A percentile compares a stretch with the other conserved stretches of the same genome.
Evolutionary conservation across 371 early-diverging fungal species (phyloP).

Genomic region (Saksenaea oblongispora): DNA sequence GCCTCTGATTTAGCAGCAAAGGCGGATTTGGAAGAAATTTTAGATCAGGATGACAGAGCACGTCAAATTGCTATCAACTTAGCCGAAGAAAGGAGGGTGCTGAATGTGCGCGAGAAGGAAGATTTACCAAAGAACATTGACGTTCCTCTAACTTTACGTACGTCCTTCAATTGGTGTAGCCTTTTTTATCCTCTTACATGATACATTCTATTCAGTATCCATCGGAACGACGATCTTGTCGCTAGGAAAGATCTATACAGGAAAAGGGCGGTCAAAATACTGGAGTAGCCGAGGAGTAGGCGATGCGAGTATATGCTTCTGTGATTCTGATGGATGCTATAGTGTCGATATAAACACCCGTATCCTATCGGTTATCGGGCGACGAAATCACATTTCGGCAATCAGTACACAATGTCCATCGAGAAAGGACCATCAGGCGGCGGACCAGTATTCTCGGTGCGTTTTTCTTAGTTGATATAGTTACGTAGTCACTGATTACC

Average conservation of each 20-base stretch:
- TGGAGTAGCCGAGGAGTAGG: slow-evolving; percentile 53
- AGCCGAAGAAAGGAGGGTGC: background rate
- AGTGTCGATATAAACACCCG: slow-evolving; percentile 60
- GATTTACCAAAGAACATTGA: slow-evolving; percentile 15
- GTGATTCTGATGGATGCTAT: background rate
- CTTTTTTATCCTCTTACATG: background rate
- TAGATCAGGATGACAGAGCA: slow-evolving; percentile 40
- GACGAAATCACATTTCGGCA: slow-evolving; percentile 55
- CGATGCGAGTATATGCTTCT: background rate
- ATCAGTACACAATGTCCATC: slow-evolving; percentile 58
- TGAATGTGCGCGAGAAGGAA: slow-evolving; percentile 5
- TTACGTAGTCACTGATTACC: background rate
- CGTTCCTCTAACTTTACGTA: slow-evolving; percentile 41
- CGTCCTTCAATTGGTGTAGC: background rate
- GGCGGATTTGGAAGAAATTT: slow-evolving; percentile 32
- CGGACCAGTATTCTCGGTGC: slow-evolving; percentile 48
- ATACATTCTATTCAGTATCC: slow-evolving; percentile 13
- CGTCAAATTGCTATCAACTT: slow-evolving; percentile 16
- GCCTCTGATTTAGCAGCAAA: slow-evolving; percentile 1
- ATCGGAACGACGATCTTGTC: slow-evolving; percentile 52
- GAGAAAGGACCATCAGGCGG: slow-evolving; percentile 27
- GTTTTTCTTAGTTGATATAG: background rate
- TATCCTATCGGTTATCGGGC: slow-evolving; percentile 60
- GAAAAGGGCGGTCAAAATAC: slow-evolving; percentile 33
- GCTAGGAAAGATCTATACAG: slow-evolving; percentile 34